Evolutionary conservation across 2,329 filamentous ascomycete species (phyloP).

Genomic region (Lojkania enalia): DNA sequence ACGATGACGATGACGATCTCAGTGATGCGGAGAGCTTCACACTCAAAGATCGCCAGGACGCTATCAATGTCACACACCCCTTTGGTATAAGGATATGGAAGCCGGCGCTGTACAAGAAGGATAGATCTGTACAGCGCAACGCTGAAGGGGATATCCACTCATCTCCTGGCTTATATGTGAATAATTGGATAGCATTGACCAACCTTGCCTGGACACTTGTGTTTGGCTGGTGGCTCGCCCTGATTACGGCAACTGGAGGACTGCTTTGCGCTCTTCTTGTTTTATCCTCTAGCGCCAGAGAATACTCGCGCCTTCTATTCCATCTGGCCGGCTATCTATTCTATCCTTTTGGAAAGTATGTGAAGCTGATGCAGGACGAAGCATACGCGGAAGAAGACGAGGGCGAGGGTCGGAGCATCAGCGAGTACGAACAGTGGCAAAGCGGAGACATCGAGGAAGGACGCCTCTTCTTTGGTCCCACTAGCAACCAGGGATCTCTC

Average conservation of each 20-base stretch:
- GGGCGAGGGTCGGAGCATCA: slow-evolving; percentile 94
- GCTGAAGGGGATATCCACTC: slow-evolving; percentile 98
- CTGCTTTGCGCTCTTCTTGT: slow-evolving; percentile 78
- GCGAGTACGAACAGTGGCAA: slow-evolving; percentile 99
- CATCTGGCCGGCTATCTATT: slow-evolving; percentile 85
- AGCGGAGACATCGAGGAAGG: slow-evolving; percentile 96
- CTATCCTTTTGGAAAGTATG: slow-evolving; percentile 96
- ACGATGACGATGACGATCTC: slow-evolving; percentile 70
- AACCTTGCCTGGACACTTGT: slow-evolving; percentile 88
- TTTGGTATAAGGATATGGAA: slow-evolving; percentile 99
- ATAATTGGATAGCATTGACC: slow-evolving; percentile 80
- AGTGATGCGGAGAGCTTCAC: slow-evolving; percentile 98
- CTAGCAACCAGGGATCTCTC: slow-evolving; percentile 68
- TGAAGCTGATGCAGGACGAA: slow-evolving; percentile 90
- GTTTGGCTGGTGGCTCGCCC: slow-evolving; percentile 95
- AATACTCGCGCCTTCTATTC: slow-evolving; percentile 84
- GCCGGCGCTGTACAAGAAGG: slow-evolving; percentile 96
- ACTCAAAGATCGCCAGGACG: slow-evolving; percentile 91
- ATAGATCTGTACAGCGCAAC: slow-evolving; percentile 91
- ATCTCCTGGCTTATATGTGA: slow-evolving; percentile 83
- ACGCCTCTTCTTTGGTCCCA: slow-evolving; percentile 91
- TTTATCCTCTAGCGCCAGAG: slow-evolving; percentile 74
- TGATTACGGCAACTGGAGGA: slow-evolving; percentile 74
- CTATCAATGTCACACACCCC: slow-evolving; percentile 97
- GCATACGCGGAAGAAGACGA: slow-evolving; percentile 92